Percentiles rank a stretch among this genome's conserved stretches.
These are phyloP conservation scores for Boletus fagicola DNA, from an alignment of 768 basidiomycete genomes.

Conservation along the genomic window DNA sequence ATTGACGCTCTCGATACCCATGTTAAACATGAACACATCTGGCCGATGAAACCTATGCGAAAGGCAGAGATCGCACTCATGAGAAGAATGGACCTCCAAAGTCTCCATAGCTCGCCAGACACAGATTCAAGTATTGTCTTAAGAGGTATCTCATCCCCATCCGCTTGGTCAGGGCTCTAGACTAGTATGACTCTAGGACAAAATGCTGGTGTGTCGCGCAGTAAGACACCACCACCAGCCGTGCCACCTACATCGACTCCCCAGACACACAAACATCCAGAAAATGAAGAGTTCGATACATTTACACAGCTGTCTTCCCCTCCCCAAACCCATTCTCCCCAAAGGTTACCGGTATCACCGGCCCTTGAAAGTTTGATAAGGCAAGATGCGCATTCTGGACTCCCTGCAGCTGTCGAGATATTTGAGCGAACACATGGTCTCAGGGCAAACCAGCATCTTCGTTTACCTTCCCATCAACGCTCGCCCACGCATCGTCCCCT, in stretches of 20 bases:
- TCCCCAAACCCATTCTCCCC: constrained; percentile 9
- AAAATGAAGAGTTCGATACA: constrained; percentile 10
- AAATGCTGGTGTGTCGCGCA: neutral
- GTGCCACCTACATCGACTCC: neutral
- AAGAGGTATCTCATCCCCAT: constrained; percentile 19
- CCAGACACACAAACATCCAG: neutral
- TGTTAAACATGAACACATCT: constrained; percentile 48
- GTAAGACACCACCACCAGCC: neutral
- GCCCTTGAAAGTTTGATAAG: constrained; percentile 17
- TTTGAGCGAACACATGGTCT: constrained; percentile 17
- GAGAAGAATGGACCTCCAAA: constrained; percentile 39
- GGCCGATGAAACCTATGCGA: constrained; percentile 41
- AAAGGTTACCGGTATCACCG: constrained; percentile 20
- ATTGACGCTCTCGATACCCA: constrained; percentile 44
- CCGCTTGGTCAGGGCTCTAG: neutral
- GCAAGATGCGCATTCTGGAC: constrained; percentile 5
- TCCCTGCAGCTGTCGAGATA: constrained; percentile 18
- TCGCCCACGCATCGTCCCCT: constrained; percentile 8
- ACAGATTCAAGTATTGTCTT: constrained; percentile 13
- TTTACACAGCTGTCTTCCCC: constrained; percentile 27
- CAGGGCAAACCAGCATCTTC: neutral
- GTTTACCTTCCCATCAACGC: neutral
- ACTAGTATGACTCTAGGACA: constrained; percentile 13
- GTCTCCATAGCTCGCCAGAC: constrained; percentile 19
- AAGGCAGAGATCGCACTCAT: constrained; percentile 45